These are phyloP conservation scores for Trapa incisa DNA, from an alignment of 345 rosid species.

Conservation along the genomic window DNA sequence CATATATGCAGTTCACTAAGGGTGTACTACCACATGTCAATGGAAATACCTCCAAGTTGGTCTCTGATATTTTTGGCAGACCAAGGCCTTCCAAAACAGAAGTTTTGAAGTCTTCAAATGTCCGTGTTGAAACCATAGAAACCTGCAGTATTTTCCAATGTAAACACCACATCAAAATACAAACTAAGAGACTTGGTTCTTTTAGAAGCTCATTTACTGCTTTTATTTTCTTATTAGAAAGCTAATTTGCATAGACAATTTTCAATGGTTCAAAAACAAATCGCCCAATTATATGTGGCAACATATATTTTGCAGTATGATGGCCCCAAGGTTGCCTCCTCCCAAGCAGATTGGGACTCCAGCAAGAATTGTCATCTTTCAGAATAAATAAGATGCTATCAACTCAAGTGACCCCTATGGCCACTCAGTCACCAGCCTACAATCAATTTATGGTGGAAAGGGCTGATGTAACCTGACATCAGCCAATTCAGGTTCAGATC, in stretches of 20 bases:
- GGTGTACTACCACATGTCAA: too few relatives aligned
- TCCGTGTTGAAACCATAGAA: slow-evolving; percentile 41
- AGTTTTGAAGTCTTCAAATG: slow-evolving; percentile 65
- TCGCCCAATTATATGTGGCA: not conserved
- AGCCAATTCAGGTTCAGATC: too few relatives aligned
- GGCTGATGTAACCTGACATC: not conserved
- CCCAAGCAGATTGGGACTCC: not conserved
- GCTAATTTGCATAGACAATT: not conserved
- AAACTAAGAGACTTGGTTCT: not conserved
- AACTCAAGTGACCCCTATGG: not conserved
- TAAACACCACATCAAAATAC: not conserved
- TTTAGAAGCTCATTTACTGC: too few relatives aligned
- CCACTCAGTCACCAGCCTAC: not conserved
- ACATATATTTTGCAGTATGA: not conserved
- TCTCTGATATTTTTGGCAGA: slow-evolving; percentile 48
- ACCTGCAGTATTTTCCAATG: slow-evolving; percentile 29
- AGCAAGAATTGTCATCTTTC: not conserved
- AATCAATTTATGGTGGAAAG: not conserved
- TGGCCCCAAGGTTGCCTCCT: not conserved
- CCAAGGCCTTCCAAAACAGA: slow-evolving; percentile 34
- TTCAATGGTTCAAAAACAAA: not conserved
- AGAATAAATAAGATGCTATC: not conserved
- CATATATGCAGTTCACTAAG: not conserved
- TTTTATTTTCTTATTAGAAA: not conserved
- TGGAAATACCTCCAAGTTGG: slow-evolving; percentile 53